Evolutionary conservation across 129 eudicot genomes (phyloP), one percentile per base, ranked within the genome.

Genomic region (Lactuca sativa): DNA sequence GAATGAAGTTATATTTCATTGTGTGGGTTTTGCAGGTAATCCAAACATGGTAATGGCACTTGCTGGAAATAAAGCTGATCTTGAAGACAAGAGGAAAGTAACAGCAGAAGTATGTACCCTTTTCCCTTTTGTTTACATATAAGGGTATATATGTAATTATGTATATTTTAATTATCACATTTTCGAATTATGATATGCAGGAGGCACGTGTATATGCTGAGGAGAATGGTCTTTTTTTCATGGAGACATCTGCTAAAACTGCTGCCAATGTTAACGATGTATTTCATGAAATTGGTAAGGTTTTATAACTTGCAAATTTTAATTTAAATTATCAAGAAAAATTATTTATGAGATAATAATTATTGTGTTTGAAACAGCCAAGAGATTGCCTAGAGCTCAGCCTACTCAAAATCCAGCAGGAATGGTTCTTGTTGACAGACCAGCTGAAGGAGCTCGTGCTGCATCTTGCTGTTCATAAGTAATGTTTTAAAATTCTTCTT

Each of bases 31-130:
- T 73, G 38, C 77, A 93, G 98, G 98, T 60, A 93, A 93, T 75
- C 89, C 98, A 4, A 93, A 85, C 83, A 86, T 93, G 96, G 96
- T 93, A 16, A 87, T 89, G 98, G 96, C 98, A 54, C 96, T 93
- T 79, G 96, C 98, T 56, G 98, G 96, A 44, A 93, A 89, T 59
- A 93, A 93, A 87, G 85, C 88, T 73, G 98, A 93, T 70, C 79
- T 93, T 68, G 97, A 89, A 80, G 98, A 93, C 48, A 93, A 81
- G 84, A 89, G 98, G 82, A 85, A 73, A 67, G 95, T 93, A 70
- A 81, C 95, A 56, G 79, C 92, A 73, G 98, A 93, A 64, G 98
- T 93, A 84, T 75, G 92, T 62, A 53, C 15, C 66, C 31, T 44
- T 7, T 59, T 58, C 32, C 80, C 49, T 15, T 67, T n/a, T 21